A percentile compares a stretch with the other conserved stretches of the same genome.
phyloP scores from a whole-genome alignment of 805 yeast genomes.

The Brettanomyces anomalus region DNA sequence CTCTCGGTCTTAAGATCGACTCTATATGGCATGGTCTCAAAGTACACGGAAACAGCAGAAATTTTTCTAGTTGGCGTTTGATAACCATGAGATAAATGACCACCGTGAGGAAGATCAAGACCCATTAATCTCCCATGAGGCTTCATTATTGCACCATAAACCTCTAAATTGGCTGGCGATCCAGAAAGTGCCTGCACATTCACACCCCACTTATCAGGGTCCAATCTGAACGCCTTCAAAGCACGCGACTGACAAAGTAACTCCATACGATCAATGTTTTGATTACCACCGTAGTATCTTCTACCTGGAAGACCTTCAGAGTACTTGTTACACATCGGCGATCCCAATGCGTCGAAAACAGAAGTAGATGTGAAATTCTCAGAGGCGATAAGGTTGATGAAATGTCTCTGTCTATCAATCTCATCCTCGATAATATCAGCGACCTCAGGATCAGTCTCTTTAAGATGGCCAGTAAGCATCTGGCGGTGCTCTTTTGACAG shows the following conservation, averaged over 20 bases:
- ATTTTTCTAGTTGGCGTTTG: constrained; percentile 91
- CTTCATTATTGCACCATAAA: constrained; percentile 89
- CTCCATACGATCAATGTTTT: constrained; percentile 92
- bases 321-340: constrained; percentile 97
- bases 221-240: constrained; percentile 73
- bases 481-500: constrained; percentile 57
- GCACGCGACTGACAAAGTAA: constrained; percentile 91
- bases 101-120: constrained; percentile 96
- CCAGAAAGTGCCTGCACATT: constrained; percentile 96
- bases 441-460: constrained; percentile 73
- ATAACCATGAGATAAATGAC: constrained; percentile 97
- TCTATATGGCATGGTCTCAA: constrained; percentile 98
- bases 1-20: constrained; percentile 86
- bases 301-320: constrained; percentile 99
- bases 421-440: constrained; percentile 68
- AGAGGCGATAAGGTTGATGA: constrained; percentile 89
- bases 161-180: constrained; percentile 96
- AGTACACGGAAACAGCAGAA: constrained; percentile 91
- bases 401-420: constrained; percentile 84
- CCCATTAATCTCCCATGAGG: constrained; percentile 98
- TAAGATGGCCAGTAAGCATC: constrained; percentile 52
- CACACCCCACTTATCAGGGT: constrained; percentile 90
- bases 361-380: constrained; percentile 96
- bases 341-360: constrained; percentile 92
- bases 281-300: constrained; percentile 98